Base-by-base conservation (phyloP, 495 filamentous ascomycete genomes). In the Penicillium dipodomyicola region DNA sequence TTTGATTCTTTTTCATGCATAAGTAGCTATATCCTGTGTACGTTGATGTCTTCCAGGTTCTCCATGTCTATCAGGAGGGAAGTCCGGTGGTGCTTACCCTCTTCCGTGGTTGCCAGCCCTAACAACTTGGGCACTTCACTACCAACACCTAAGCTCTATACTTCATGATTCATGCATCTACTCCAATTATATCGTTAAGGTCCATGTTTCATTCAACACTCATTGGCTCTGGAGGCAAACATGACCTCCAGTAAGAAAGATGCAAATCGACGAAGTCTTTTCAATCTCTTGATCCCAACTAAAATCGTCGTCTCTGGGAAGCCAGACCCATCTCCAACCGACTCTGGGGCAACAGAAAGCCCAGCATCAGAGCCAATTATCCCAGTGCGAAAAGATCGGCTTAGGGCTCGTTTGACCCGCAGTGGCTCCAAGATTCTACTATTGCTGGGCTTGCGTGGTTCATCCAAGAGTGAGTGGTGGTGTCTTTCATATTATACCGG, bases 281-380 rank as follows among this genome's bases (percentile, higher is more conserved):
- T 69, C 32, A 51, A 49, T 32, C 57, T 67, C 51, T 65, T 60
- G 64, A 53, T 54, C 25, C 61, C 62, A 1, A 61, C 39, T 37
- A 67, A 63, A 63, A 43, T 49, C 33, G 51, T 39, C n/a, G 48
- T 33, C 29, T 44, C 22, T 56, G 33, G 46, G 53, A 60, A 64
- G 54, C 27, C 39, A 39, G 43, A 46, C 20, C 32, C 54, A 32
- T 60, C 57, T 35, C 50, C 60, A n/a, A 41, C 56, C n/a, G 58
- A 60, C 19, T 67, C 67, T 10, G 59, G 60, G 15, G 29, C 65
- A 39, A 70, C 74, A 11, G 71, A 72, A 29, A 66, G 54, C 30
- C 59, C 65, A 19, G 54, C 52, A 17, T 62, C 63, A 7, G 68
- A 69, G 25, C 49, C 59, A 27, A 56, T 45, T 22, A 50, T 57